phyloP scores from a whole-genome alignment of 768 basidiomycete species.

The Ephemerocybe angulata region DNA sequence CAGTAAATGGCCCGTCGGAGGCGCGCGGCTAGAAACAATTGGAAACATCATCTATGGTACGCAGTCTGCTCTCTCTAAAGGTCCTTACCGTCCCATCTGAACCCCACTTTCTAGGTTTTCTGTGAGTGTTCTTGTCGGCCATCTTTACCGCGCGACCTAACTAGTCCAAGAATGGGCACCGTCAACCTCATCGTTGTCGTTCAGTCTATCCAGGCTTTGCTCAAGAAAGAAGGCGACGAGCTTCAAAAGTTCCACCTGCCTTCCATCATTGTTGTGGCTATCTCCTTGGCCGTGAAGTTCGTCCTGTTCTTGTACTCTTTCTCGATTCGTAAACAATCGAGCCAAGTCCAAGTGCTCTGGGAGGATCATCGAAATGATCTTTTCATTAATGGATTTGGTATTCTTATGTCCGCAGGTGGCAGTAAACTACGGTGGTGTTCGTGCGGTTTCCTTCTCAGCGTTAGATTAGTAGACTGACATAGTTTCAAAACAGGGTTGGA shows the following conservation, averaged over 20 bases:
- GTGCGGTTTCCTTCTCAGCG: conserved; percentile 24
- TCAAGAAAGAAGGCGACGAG: conserved; percentile 50
- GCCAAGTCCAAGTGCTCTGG: conserved; percentile 92
- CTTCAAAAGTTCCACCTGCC: conserved; percentile 73
- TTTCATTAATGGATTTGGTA: conserved; percentile 78
- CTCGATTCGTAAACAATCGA: conserved; percentile 73
- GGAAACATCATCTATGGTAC: conserved; percentile 84
- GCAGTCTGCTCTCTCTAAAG: conserved; percentile 2
- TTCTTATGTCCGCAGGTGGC: conserved; percentile 81
- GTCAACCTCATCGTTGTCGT: conserved; percentile 92
- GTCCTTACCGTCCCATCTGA: too few species aligned
- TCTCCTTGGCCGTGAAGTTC: conserved; percentile 87
- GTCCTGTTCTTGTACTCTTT: conserved; percentile 84
- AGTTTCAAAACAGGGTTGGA: conserved; percentile 60
- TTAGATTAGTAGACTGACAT: background rate
- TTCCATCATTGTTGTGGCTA: conserved; percentile 77
- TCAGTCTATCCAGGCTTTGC: conserved; percentile 71
- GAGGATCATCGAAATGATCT: conserved; percentile 94
- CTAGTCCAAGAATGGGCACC: conserved; percentile 71
- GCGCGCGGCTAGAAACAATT: conserved; percentile 82
- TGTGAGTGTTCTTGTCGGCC: conserved; percentile 19
- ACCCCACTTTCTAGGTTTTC: conserved; percentile 24
- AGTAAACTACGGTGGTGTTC: conserved; percentile 80
- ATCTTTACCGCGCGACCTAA: background rate
- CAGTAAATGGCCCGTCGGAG: conserved; percentile 91